Conservation (phyloP, 2,329 filamentous ascomycete genomes). For the Sporothrix brunneoviolacea region DNA sequence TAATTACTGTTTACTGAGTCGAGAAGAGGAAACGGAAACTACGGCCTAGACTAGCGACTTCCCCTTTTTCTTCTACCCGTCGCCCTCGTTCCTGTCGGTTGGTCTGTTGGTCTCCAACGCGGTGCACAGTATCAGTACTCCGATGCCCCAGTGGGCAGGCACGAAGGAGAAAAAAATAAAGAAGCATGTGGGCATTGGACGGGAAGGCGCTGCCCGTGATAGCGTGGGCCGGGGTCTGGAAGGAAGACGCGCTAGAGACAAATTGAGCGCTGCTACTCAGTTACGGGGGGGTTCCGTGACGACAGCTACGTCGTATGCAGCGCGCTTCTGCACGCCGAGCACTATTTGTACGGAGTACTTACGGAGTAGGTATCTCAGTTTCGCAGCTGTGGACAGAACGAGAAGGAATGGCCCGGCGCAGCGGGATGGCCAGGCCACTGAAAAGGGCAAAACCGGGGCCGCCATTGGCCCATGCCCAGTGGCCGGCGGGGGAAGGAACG, state of each 20-base stretch:
- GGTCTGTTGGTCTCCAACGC: neutral
- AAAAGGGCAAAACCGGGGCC: no score
- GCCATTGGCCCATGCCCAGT: no score
- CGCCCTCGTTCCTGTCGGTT: neutral
- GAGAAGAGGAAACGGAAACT: slow-evolving; percentile 1
- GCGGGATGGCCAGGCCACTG: no score
- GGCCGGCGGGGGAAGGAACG: no score
- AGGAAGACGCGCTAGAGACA: slow-evolving; percentile 5
- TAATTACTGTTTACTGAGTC: neutral
- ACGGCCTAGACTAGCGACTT: neutral
- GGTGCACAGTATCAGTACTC: no score
- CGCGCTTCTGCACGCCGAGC: neutral
- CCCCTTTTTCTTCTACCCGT: neutral
- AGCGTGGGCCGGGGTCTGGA: neutral
- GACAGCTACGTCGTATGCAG: neutral
- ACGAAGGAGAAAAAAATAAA: neutral
- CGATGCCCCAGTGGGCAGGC: no score
- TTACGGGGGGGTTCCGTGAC: neutral
- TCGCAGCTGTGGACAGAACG: no score
- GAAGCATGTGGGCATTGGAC: slow-evolving; percentile 3
- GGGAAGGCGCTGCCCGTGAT: slow-evolving; percentile 16
- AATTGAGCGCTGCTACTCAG: no score
- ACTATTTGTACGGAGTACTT: no score
- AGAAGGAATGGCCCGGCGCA: no score
- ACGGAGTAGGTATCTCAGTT: no score